phyloP scores from a whole-genome alignment of 805 yeast genomes.

The Teunomyces barrocoloradensis region DNA sequence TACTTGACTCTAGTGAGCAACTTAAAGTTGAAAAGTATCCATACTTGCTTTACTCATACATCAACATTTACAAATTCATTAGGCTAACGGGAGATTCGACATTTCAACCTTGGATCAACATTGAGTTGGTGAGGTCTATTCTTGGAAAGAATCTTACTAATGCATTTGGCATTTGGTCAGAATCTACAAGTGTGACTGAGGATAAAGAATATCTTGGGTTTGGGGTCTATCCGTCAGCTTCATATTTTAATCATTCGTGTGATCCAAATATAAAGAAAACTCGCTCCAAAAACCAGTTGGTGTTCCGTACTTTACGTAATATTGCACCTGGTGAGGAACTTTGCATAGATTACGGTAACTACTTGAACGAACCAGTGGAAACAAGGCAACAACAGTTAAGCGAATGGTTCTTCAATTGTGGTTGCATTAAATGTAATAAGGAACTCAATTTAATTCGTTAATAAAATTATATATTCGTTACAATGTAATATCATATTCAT shows the following conservation, averaged over 20 bases:
- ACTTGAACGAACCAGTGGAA: constrained; percentile 35
- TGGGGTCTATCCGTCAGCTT: constrained; percentile 58
- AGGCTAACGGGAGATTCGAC: constrained; percentile 34
- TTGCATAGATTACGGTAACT: constrained; percentile 61
- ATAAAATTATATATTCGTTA: not conserved
- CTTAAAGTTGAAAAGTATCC: constrained; percentile 48
- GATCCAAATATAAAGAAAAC: constrained; percentile 50
- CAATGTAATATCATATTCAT: constrained; percentile 51
- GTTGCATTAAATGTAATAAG: constrained; percentile 45
- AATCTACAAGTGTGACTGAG: constrained; percentile 34
- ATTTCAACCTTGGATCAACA: constrained; percentile 35
- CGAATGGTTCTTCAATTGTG: constrained; percentile 62
- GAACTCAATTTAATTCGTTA: constrained; percentile 12
- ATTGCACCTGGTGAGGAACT: constrained; percentile 47
- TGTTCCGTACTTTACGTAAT: constrained; percentile 41
- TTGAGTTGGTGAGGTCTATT: constrained; percentile 41
- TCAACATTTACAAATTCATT: constrained; percentile 47
- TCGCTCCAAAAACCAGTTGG: constrained; percentile 38
- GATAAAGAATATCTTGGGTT: constrained; percentile 58
- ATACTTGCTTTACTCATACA: constrained; percentile 45
- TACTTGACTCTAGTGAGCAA: constrained; percentile 52
- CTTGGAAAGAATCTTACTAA: constrained; percentile 63
- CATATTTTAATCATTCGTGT: constrained; percentile 69
- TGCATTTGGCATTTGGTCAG: constrained; percentile 69
- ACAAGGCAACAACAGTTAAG: constrained; percentile 42